phyloP scores from a whole-genome alignment of 2,329 filamentous ascomycete genomes.

The Monosporascus sp. region DNA sequence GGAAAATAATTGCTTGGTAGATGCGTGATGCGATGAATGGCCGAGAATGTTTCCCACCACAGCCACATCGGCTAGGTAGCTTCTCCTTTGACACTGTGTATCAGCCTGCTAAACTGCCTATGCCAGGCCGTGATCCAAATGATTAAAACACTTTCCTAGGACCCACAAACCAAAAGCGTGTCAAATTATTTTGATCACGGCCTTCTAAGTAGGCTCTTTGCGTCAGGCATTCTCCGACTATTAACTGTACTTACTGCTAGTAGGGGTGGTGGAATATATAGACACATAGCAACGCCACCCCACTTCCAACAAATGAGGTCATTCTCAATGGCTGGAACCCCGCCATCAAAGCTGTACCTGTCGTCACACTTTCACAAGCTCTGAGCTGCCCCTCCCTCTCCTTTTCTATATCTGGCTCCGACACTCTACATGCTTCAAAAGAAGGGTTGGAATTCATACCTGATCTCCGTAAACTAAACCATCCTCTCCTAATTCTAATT shows the following conservation, averaged over 20 bases:
- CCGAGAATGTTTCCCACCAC: not conserved
- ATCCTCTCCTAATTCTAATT: too few species aligned
- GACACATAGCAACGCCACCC: not conserved
- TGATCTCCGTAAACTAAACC: not conserved
- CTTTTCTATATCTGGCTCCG: not conserved
- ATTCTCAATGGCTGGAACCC: not conserved
- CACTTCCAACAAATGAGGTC: conserved; percentile 4
- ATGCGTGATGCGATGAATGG: not conserved
- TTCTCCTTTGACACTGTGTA: too few species aligned
- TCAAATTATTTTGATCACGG: too few species aligned
- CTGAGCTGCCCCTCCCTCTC: not conserved
- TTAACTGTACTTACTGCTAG: too few species aligned
- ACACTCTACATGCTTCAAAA: not conserved
- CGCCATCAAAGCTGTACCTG: not conserved
- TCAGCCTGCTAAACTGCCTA: too few species aligned
- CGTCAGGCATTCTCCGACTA: too few species aligned
- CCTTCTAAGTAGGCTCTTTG: too few species aligned
- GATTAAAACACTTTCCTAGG: too few species aligned
- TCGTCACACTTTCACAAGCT: not conserved
- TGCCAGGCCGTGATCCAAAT: too few species aligned
- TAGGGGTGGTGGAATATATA: too few species aligned
- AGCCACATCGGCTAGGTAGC: too few species aligned
- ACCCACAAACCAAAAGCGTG: too few species aligned
- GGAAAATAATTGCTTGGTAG: not conserved
- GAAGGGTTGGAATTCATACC: not conserved